Conservation (phyloP, 73 alveolate species). For the Blepharisma japonicum region DNA sequence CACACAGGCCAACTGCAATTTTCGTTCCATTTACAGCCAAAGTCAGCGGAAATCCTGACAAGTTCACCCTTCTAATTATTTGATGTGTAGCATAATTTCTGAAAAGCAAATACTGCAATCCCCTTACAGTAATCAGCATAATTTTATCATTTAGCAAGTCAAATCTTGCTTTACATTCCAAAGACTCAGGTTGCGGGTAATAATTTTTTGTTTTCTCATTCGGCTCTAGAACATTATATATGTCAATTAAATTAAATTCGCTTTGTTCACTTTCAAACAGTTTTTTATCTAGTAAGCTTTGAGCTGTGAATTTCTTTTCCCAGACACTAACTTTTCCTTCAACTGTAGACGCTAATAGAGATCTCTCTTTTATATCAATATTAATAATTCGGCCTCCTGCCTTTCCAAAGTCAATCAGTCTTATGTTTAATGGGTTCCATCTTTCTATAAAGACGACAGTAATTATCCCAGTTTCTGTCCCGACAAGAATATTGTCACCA, state of each 20-base stretch:
- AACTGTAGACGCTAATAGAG: not conserved
- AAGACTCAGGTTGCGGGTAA: conserved; percentile 16
- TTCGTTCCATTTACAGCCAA: not conserved
- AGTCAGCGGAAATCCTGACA: conserved; percentile 17
- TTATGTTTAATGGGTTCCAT: conserved; percentile 18
- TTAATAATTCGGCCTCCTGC: not conserved
- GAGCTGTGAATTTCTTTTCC: conserved; percentile 27
- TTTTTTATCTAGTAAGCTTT: not conserved
- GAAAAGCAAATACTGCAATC: not conserved
- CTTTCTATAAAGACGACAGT: not conserved
- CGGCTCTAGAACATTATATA: not conserved
- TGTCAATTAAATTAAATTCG: conserved; percentile 8
- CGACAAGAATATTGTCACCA: not conserved
- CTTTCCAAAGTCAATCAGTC: not conserved
- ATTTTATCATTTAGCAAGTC: conserved; percentile 1
- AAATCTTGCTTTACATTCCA: conserved; percentile 22
- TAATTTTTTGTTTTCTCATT: conserved; percentile 1
- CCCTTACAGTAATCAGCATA: not conserved
- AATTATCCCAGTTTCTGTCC: not conserved
- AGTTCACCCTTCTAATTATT: not conserved
- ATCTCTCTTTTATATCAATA: not conserved
- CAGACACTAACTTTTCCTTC: not conserved
- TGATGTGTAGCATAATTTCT: conserved; percentile 15
- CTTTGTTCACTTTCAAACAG: not conserved
- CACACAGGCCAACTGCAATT: conserved; percentile 9